These are phyloP conservation scores for Diaporthe ampelina DNA, from an alignment of 2,329 filamentous ascomycete species.

Conservation along the genomic window DNA sequence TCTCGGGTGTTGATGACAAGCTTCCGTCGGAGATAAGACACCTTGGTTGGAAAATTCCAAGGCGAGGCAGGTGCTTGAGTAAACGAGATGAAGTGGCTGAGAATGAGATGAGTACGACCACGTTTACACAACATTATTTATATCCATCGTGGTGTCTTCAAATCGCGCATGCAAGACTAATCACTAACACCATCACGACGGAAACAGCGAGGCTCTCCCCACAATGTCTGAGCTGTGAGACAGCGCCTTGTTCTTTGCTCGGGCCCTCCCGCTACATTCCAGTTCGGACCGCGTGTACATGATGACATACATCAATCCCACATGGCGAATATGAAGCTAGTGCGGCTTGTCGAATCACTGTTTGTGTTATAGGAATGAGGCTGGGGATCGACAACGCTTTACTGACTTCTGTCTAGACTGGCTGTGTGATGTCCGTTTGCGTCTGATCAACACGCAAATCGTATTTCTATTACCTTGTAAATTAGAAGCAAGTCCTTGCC, in stretches of 20 bases:
- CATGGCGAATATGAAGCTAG: slow-evolving; percentile 4
- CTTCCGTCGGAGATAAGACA: background rate
- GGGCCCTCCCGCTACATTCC: slow-evolving; percentile 30
- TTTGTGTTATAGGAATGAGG: background rate
- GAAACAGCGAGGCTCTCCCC: slow-evolving; percentile 3
- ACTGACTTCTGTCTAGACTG: background rate
- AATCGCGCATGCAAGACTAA: background rate
- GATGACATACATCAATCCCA: background rate
- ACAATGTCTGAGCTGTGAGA: slow-evolving; percentile 5
- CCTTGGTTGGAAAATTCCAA: background rate
- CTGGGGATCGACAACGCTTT: slow-evolving; percentile 12
- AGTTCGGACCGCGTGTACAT: background rate
- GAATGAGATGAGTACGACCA: background rate
- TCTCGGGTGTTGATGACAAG: background rate
- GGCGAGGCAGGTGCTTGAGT: background rate
- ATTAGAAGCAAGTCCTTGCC: no score
- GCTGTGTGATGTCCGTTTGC: slow-evolving; percentile 5
- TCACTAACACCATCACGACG: background rate
- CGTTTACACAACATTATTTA: background rate
- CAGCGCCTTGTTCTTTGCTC: background rate
- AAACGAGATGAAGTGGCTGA: background rate
- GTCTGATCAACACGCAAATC: background rate
- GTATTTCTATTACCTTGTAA: background rate
- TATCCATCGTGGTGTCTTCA: background rate
- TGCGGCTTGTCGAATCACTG: background rate